Conservation (phyloP, 257 asterid genomes). For the Pogostemon cablin region DNA sequence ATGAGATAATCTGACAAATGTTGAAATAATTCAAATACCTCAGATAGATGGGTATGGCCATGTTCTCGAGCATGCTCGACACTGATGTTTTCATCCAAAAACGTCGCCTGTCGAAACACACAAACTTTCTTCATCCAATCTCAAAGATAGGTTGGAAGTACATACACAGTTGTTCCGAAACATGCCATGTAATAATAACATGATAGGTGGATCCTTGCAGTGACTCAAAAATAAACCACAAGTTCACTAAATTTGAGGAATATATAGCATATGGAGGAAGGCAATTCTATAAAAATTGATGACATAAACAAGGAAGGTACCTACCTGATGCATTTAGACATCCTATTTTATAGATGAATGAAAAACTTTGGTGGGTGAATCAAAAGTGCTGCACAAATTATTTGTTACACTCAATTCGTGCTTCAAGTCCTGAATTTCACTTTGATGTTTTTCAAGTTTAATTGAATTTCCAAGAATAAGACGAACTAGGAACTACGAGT, state of each 20-base stretch:
- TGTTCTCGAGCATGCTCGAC: slow-evolving; percentile 86
- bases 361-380: background rate
- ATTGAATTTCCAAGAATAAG: background rate
- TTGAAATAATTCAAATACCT: slow-evolving; percentile 50
- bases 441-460: background rate
- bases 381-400: slow-evolving; percentile 6
- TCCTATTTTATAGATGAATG: background rate
- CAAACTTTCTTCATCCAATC: background rate
- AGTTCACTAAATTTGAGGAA: background rate
- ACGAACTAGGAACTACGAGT: background rate
- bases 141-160: slow-evolving; percentile 7
- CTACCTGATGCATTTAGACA: background rate
- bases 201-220: background rate
- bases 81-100: slow-evolving; percentile 76
- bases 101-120: slow-evolving; percentile 75
- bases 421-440: slow-evolving; percentile 1
- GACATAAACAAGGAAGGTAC: background rate
- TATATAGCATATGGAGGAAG: background rate
- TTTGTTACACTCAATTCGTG: background rate
- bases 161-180: background rate
- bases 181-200: background rate
- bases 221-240: background rate
- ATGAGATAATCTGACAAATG: background rate
- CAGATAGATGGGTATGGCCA: slow-evolving; percentile 89
- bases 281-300: slow-evolving; percentile 6